Evolutionary conservation across 1,284 basidiomycete species (phyloP).

Genomic region (Puccinia triticina): DNA sequence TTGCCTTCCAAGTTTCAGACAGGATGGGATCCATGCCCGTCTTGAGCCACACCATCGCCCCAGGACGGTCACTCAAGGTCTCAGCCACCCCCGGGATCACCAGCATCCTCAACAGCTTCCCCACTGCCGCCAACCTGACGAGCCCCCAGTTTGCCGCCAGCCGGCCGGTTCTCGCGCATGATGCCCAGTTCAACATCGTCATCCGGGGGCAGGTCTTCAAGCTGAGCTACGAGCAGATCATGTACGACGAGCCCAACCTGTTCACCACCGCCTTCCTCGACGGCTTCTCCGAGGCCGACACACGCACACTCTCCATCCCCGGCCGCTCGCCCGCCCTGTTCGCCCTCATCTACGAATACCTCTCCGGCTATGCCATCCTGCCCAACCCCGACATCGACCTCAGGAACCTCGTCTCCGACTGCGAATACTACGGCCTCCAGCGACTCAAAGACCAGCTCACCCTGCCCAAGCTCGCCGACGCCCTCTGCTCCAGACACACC

Average conservation of each 20-base stretch:
- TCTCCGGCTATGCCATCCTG: slow-evolving; percentile 40
- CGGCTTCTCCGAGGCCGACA: slow-evolving; percentile 21
- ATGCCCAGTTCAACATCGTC: slow-evolving; percentile 31
- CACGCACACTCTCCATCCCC: slow-evolving; percentile 18
- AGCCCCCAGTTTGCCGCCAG: background rate
- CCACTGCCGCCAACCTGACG: background rate
- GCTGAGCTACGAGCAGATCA: slow-evolving; percentile 38
- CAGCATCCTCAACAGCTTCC: slow-evolving; percentile 11
- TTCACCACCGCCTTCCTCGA: slow-evolving; percentile 36
- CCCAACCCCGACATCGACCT: slow-evolving; percentile 32
- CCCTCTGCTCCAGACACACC: slow-evolving; percentile 28
- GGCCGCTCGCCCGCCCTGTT: slow-evolving; percentile 37
- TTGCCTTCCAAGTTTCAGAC: too few relatives aligned
- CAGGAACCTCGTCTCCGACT: slow-evolving; percentile 35
- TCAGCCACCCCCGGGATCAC: background rate
- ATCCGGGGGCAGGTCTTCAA: slow-evolving; percentile 36
- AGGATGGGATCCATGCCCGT: slow-evolving; percentile 18
- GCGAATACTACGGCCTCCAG: slow-evolving; percentile 40
- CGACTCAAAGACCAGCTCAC: slow-evolving; percentile 30
- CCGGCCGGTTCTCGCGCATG: background rate
- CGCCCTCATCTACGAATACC: slow-evolving; percentile 36
- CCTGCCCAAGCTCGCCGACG: slow-evolving; percentile 18
- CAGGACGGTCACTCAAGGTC: slow-evolving; percentile 16
- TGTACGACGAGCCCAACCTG: slow-evolving; percentile 38
- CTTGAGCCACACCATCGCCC: slow-evolving; percentile 26